Conservation (phyloP, 2,329 filamentous ascomycete genomes). For the Nemania sp. region DNA sequence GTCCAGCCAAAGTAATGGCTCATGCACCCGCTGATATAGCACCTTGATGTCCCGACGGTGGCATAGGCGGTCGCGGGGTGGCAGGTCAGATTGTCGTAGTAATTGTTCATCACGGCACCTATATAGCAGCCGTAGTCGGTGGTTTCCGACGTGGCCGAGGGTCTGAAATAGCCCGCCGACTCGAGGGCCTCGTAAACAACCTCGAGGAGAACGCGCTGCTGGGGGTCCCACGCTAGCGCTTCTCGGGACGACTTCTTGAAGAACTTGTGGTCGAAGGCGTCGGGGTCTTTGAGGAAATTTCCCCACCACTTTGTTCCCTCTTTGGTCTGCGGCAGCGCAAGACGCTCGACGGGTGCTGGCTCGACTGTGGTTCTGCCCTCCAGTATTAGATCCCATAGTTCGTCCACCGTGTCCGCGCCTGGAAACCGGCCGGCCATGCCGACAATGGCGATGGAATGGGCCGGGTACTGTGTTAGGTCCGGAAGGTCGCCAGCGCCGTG, state of each 20-base stretch:
- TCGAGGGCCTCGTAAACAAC: constrained; percentile 14
- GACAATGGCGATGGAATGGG: neutral
- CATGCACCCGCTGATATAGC: constrained; percentile 38
- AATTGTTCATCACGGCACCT: constrained; percentile 1
- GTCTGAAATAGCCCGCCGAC: constrained; percentile 8
- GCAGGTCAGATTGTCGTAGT: constrained; percentile 5
- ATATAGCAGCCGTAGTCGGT: constrained; percentile 9
- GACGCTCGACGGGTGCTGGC: neutral
- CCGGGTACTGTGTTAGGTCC: neutral
- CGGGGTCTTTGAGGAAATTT: constrained; percentile 4
- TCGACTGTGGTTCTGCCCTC: neutral
- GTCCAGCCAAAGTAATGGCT: constrained; percentile 43
- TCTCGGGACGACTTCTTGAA: constrained; percentile 1
- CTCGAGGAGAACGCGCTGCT: constrained; percentile 4
- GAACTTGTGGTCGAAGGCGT: constrained; percentile 13
- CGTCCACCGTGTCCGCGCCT: neutral
- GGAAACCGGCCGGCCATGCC: constrained; percentile 8
- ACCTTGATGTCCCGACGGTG: constrained; percentile 32
- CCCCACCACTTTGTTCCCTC: neutral
- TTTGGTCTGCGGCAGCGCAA: neutral
- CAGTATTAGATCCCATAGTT: neutral
- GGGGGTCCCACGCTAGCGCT: constrained; percentile 4
- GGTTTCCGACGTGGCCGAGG: neutral
- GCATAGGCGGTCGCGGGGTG: constrained; percentile 4
- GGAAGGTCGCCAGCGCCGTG: neutral